phyloP scores from a whole-genome alignment of 495 filamentous ascomycete species.

The Parachaetomium inaequale region DNA sequence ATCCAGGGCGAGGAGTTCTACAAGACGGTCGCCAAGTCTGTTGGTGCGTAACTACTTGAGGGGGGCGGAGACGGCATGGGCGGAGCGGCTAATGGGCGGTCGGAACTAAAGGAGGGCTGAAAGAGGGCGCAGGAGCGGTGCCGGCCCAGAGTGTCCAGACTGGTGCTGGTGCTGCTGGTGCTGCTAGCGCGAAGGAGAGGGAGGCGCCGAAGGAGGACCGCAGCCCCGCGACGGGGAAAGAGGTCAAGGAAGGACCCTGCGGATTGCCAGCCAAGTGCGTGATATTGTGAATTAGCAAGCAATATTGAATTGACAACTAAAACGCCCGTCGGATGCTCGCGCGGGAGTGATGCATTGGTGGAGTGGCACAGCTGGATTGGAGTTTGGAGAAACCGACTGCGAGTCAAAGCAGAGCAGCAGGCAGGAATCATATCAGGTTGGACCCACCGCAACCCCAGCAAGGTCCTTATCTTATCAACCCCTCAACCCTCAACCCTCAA shows the following conservation, averaged over 20 bases:
- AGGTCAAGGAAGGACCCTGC: constrained; percentile 19
- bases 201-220: not conserved
- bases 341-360: too few relatives aligned
- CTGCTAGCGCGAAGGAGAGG: not conserved
- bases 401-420: too few relatives aligned
- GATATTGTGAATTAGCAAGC: constrained; percentile 13
- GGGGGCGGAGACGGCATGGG: constrained; percentile 42
- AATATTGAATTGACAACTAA: not conserved
- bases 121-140: not conserved
- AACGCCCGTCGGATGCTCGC: not conserved
- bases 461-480: too few relatives aligned
- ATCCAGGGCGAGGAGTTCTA: constrained; percentile 87
- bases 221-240: not conserved
- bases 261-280: constrained; percentile 24
- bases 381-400: too few relatives aligned
- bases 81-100: constrained; percentile 24
- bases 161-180: not conserved
- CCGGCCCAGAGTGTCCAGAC: too few relatives aligned
- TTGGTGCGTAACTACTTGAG: constrained; percentile 74
- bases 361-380: too few relatives aligned
- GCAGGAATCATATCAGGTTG: too few relatives aligned
- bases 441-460: too few relatives aligned
- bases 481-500: too few relatives aligned
- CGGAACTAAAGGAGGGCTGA: constrained; percentile 17
- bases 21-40: constrained; percentile 67